Conservation (phyloP, 1,284 basidiomycete genomes). For the Kalmanozyma brasiliensis region DNA sequence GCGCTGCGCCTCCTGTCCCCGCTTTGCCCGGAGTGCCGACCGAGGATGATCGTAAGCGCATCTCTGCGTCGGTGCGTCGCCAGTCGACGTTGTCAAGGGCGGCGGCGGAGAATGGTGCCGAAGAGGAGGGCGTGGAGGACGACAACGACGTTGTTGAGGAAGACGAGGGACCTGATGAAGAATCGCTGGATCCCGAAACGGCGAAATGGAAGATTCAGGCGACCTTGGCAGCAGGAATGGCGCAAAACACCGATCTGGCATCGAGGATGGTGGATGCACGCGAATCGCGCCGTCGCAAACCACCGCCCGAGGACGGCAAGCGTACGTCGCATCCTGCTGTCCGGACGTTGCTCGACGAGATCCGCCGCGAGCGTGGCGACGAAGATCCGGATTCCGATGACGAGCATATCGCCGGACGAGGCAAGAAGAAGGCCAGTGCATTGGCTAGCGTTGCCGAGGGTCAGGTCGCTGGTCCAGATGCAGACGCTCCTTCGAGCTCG, state of each 20-base stretch:
- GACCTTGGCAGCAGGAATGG: slow-evolving; percentile 64
- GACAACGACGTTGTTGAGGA: slow-evolving; percentile 17
- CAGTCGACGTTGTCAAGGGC: slow-evolving; percentile 35
- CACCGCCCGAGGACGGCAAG: slow-evolving; percentile 17
- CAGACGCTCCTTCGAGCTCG: slow-evolving; percentile 8
- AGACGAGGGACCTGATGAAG: slow-evolving; percentile 37
- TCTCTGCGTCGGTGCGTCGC: slow-evolving; percentile 47
- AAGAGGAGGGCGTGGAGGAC: slow-evolving; percentile 10
- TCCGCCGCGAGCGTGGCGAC: slow-evolving; percentile 51
- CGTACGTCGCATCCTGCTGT: slow-evolving; percentile 46
- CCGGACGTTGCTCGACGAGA: slow-evolving; percentile 56
- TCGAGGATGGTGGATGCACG: slow-evolving; percentile 63
- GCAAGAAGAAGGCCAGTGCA: slow-evolving; percentile 35
- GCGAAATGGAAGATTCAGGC: slow-evolving; percentile 67
- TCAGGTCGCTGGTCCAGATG: neutral
- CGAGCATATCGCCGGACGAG: slow-evolving; percentile 34
- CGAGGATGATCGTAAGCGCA: slow-evolving; percentile 48
- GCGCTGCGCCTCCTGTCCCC: slow-evolving; percentile 9
- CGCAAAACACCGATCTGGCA: slow-evolving; percentile 61
- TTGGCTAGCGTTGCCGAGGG: slow-evolving; percentile 23
- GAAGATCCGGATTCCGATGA: slow-evolving; percentile 51
- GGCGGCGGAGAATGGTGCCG: slow-evolving; percentile 8
- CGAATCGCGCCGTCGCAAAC: slow-evolving; percentile 49
- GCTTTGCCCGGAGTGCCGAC: slow-evolving; percentile 25
- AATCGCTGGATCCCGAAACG: slow-evolving; percentile 46